Evolutionary conservation across 495 filamentous ascomycete genomes (phyloP), one percentile per base, ranked within the genome.

Genomic region (Geoglossum glabrum): DNA sequence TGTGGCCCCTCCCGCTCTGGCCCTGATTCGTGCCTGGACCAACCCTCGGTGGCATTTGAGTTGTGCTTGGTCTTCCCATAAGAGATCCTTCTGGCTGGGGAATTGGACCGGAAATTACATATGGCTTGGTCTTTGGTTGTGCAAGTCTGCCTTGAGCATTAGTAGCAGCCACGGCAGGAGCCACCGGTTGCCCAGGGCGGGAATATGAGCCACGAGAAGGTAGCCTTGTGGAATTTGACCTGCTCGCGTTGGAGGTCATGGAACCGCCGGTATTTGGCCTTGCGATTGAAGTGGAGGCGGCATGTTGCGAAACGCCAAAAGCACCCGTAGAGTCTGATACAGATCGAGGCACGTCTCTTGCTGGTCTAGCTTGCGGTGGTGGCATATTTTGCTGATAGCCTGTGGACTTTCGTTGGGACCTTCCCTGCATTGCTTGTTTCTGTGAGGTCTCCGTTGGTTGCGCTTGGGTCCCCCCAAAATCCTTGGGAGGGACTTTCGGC

Each of bases 91-190:
- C 63, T 45, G 64, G 67, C 59, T 84, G 79, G 19, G 77, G 74
- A 31, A 86, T 79, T 21, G 86, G 83, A 55, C 73, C 73, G 21
- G 86, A 86, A 45, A 92, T 87, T 27, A 77, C 77, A 64, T 94
- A 94, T 59, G 80, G 79, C 66, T 83, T 87, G 17, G 72, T 75
- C 61, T 77, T 82, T 38, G 92, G 92, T 67, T 94, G 90, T 58
- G 89, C 81, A 59, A 98, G 84, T 62, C 84, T 84, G 60, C 87
- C 92, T 70, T 95, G 84, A 36, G 81, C 90, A 73, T 93, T 95
- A 40, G 88, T 90, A 66, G 84, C 82, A 56, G 87, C 88, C 62
- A 96, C 80, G 60, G 86, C 83, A 31, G 92, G 89, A 57, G 86
- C 86, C 63, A 84, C 80, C 49, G 92, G 90, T 70, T 87, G 86